Base-by-base conservation (phyloP, 1,284 basidiomycete species). In the Violaceomyces palustris region DNA sequence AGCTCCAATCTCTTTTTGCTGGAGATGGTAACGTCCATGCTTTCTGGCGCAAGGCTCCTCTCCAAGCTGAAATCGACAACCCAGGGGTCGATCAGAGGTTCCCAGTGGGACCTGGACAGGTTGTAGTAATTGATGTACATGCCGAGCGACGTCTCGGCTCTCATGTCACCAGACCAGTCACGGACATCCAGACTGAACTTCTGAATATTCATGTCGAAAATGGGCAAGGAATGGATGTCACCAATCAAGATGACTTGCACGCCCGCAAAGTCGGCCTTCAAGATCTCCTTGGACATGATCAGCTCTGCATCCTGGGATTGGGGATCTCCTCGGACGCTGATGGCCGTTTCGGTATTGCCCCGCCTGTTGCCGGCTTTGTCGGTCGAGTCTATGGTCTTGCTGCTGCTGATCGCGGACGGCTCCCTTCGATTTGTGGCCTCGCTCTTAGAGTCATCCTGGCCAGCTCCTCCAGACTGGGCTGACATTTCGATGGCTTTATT, bases 11-110 rank as follows among this genome's bases (percentile, higher is more conserved):
- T 82, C 57, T 92, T 86, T 50, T 82, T 80, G 8, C 93, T 87
- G 23, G 82, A 80, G 14, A 98, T 60, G 2, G 78, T 81, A 33
- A 88, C 72, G 31, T 78, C 80, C 44, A 86, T 75, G 30, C 79
- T 79, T 0, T 78, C 75, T 1, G 78, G 72, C 19, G 50, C 36
- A 9, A 52, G 15, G 73, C 77, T 44, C 6, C 73, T 69, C 24
- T 73, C 67, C 35, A 75, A 69, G 3, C 61, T 54, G 36, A 88
- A 74, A 23, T 85, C 83, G 62, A 96, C 87, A 19, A 82, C 86
- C 93, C 94, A 99, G 1, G 94, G 94, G 72, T 99, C 94, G 64
- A 97, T 88, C 39, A 99, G 76, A n/a, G 96, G 94, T 75, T 99
- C 94, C 89, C 94, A 99, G 70, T 98, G 91, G 35, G 94, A 98